Conservation (phyloP, 495 filamentous ascomycete genomes). For the Physcia stellaris region DNA sequence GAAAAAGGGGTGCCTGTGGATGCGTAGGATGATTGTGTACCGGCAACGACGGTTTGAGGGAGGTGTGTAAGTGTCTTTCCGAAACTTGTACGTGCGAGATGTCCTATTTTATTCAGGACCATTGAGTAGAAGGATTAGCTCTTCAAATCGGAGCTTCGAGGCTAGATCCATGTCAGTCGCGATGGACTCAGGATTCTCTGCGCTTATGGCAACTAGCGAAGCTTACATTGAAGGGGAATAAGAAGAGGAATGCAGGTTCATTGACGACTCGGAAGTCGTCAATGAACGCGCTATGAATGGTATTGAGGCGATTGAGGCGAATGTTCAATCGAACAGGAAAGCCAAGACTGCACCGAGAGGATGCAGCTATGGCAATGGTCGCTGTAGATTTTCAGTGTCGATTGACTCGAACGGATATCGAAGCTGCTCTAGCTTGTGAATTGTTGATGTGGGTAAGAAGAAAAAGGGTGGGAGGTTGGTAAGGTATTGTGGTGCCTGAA, state of each 20-base stretch:
- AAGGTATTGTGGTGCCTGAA: no score
- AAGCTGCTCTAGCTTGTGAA: no score
- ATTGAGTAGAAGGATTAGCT: constrained; percentile 52
- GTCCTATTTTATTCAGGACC: constrained; percentile 70
- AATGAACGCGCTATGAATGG: constrained; percentile 34
- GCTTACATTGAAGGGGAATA: constrained; percentile 2
- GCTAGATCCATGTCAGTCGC: constrained; percentile 17
- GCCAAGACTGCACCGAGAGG: no score
- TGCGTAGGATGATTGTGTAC: constrained; percentile 78
- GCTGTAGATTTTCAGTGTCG: no score
- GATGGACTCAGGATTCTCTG: no score
- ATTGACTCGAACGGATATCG: no score
- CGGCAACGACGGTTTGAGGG: constrained; percentile 92
- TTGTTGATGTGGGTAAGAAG: no score
- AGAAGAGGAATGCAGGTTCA: constrained; percentile 45
- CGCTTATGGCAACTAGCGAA: no score
- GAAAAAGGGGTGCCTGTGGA: constrained; percentile 52
- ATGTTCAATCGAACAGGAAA: no score
- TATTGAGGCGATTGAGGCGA: not conserved
- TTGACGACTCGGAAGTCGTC: constrained; percentile 49
- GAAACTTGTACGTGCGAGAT: constrained; percentile 93
- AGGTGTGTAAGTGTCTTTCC: constrained; percentile 92
- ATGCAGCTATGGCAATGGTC: no score
- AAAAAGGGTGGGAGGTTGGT: no score
- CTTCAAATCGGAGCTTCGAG: constrained; percentile 37